These are phyloP conservation scores for Exophiala mesophila DNA, from an alignment of 2,329 filamentous ascomycete genomes.

Conservation along the genomic window DNA sequence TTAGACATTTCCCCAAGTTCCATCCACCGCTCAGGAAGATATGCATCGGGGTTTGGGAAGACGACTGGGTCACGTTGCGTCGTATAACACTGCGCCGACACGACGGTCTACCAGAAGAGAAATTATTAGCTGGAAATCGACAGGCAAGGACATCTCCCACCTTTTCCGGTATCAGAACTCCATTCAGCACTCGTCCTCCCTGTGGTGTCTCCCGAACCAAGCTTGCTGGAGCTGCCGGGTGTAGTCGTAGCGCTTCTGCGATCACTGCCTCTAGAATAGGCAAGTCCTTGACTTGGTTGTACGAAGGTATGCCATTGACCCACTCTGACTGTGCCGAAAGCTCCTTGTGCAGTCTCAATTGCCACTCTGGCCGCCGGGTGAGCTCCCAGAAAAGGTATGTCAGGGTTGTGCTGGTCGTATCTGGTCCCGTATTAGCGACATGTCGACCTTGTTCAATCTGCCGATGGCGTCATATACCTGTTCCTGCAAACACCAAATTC, in stretches of 20 bases:
- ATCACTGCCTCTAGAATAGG: conserved; percentile 54
- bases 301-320: conserved; percentile 28
- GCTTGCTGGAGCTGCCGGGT: conserved; percentile 29
- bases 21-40: background rate
- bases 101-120: background rate
- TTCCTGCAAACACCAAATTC: conserved; percentile 2
- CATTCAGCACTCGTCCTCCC: background rate
- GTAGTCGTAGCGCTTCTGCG: conserved; percentile 56
- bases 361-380: conserved; percentile 20
- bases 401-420: conserved; percentile 36
- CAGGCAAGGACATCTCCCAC: background rate
- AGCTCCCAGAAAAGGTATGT: conserved; percentile 25
- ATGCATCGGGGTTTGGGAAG: background rate
- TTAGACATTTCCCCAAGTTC: background rate
- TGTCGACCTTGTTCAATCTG: background rate
- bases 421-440: conserved; percentile 15
- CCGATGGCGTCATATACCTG: background rate
- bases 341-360: conserved; percentile 21
- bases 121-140: background rate
- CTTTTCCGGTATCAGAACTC: background rate
- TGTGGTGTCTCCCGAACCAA: background rate
- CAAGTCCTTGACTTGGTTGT: conserved; percentile 38
- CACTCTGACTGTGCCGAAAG: conserved; percentile 12
- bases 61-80: background rate
- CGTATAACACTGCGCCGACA: conserved; percentile 5